Conservation (phyloP, 768 basidiomycete genomes). For the Lactarius tabidus region DNA sequence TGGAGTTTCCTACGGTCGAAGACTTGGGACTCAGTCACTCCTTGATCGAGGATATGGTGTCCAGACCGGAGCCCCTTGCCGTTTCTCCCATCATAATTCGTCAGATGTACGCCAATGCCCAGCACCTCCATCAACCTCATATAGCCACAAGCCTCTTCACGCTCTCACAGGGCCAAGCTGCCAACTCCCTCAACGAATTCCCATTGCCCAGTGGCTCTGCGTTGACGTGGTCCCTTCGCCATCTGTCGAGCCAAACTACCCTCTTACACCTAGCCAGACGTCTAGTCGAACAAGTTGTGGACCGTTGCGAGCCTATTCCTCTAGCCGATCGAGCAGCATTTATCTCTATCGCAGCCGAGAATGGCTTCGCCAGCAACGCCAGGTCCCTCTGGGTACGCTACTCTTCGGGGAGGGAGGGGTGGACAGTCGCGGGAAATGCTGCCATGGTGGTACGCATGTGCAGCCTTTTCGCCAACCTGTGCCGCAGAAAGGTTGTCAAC, state of each 20-base stretch:
- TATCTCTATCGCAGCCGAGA: slow-evolving; percentile 43
- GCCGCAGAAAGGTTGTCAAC: background rate
- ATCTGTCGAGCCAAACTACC: slow-evolving; percentile 38
- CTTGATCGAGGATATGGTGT: slow-evolving; percentile 41
- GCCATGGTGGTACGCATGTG: slow-evolving; percentile 47
- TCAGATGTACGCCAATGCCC: slow-evolving; percentile 28
- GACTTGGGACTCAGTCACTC: slow-evolving; percentile 40
- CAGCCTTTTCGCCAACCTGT: slow-evolving; percentile 38
- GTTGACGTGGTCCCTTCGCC: slow-evolving; percentile 51
- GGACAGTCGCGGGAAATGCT: slow-evolving; percentile 43
- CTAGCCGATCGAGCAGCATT: slow-evolving; percentile 45
- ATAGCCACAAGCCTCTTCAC: slow-evolving; percentile 47
- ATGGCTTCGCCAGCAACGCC: slow-evolving; percentile 47
- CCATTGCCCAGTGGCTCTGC: slow-evolving; percentile 47
- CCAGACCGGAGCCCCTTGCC: slow-evolving; percentile 29
- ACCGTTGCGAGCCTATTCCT: slow-evolving; percentile 40
- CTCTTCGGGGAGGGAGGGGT: slow-evolving; percentile 39
- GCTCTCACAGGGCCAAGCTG: slow-evolving; percentile 37
- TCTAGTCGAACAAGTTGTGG: slow-evolving; percentile 48
- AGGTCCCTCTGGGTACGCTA: slow-evolving; percentile 57
- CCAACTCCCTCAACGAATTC: slow-evolving; percentile 38
- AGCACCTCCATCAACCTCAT: slow-evolving; percentile 24
- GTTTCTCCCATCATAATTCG: slow-evolving; percentile 45
- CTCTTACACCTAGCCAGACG: slow-evolving; percentile 45
- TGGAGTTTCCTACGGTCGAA: slow-evolving; percentile 20